Evolutionary conservation across 345 rosid species (phyloP), one percentile per base, ranked within the genome.

Genomic region (Brassica carinata): DNA sequence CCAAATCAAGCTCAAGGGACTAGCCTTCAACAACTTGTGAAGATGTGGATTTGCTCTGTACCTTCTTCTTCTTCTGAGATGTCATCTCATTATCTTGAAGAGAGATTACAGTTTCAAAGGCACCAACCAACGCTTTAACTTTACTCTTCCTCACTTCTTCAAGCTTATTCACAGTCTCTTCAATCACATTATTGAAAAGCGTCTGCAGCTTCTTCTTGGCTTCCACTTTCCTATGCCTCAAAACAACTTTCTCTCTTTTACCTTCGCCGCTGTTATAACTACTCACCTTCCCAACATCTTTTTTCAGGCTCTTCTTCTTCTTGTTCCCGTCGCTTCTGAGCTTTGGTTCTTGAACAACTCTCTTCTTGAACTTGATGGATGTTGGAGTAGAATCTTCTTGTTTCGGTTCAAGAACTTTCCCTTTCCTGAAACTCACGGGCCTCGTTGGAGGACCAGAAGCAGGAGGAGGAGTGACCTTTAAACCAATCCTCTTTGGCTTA

Each of bases 71-170:
- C 76, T 64, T 80, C 53, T 69, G 72, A 51, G 85, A 64, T 72
- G 93, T 83, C 71, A 87, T 88, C 5, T 34, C 27, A 61, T 66
- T 58, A 64, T 90, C 99, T 81, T 90, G 97, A 70, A 93, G 91
- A 71, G 96, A 93, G 85, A 96, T 96, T 27, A 96, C 97, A 1
- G 97, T 86, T 87, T 96, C 99, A 79, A 96, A 96, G 51, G 98
- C 99, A 45, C 99, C 94, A 34, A 93, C 99, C 88, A 96, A 85
- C 77, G 99, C 99, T 84, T 93, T 92, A 31, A 96, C 99, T 71
- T 93, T 96, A 83, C 99, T 92, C 84, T 90, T 93, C 87, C 91
- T 87, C 64, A 89, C 91, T 88, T 89, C 94, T 63, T 67, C 97
- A 65, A 93, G 98, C 80, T 89, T 91, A 75, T 89, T 92, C 23